phyloP scores from a whole-genome alignment of 75 land plant genomes.

The Picea glauca region DNA sequence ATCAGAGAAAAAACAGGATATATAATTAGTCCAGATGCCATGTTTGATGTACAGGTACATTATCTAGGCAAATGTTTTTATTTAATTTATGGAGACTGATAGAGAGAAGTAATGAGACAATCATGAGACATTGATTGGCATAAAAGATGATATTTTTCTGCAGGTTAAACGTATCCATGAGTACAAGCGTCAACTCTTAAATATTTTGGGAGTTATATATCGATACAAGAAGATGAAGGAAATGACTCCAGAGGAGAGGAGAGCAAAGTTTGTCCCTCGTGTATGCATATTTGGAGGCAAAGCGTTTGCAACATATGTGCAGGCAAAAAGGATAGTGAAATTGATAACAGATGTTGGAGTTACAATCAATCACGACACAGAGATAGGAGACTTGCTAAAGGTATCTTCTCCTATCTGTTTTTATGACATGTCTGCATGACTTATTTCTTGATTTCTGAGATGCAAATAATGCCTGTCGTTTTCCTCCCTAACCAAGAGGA shows the following conservation, averaged over 20 bases:
- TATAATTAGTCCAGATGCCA: slow-evolving; percentile 79
- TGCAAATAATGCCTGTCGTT: neutral
- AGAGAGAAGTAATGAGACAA: too few relatives aligned
- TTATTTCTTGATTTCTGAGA: slow-evolving; percentile 1
- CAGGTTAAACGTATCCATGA: slow-evolving; percentile 99
- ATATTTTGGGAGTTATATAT: slow-evolving; percentile 86
- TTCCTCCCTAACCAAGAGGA: neutral
- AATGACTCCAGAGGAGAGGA: slow-evolving; percentile 74
- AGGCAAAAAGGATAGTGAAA: slow-evolving; percentile 95
- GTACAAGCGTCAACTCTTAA: slow-evolving; percentile 92
- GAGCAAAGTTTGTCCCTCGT: slow-evolving; percentile 67
- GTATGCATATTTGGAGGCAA: slow-evolving; percentile 97
- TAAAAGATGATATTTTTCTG: slow-evolving; percentile 5
- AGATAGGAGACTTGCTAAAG: slow-evolving; percentile 95
- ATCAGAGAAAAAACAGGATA: slow-evolving; percentile 88
- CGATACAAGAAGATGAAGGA: slow-evolving; percentile 98
- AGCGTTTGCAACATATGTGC: slow-evolving; percentile 95
- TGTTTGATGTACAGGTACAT: slow-evolving; percentile 94
- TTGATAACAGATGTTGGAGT: slow-evolving; percentile 88
- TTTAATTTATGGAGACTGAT: neutral
- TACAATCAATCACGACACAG: slow-evolving; percentile 86
- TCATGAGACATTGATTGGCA: too few relatives aligned
- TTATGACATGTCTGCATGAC: neutral
- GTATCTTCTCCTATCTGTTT: slow-evolving; percentile 26
- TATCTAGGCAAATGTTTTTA: neutral